Evolutionary conservation across 2,329 filamentous ascomycete species (phyloP), one percentile per base, ranked within the genome.

Genomic region (Epichloe hybrida): DNA sequence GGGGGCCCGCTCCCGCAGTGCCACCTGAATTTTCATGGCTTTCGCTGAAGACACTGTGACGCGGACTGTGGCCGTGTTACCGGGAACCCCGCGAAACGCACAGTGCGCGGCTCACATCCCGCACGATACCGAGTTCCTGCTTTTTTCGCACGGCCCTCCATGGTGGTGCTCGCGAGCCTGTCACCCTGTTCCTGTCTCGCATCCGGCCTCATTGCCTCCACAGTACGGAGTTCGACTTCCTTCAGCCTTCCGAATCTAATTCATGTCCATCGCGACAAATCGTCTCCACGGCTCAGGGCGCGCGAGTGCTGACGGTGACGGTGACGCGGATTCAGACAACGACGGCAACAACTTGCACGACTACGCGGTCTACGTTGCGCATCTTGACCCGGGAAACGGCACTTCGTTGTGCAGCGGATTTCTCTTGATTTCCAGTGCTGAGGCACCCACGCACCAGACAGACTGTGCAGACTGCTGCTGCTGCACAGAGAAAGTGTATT

Each of bases 211-310:
- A 50, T 40, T 17, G 46, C 46, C 50, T 49, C 50, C 46, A 49
- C 46, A 43, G 50, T 43, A 42, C 47, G 39, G 47, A 49, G 31
- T 43, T 12, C 8, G 39, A 42, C 12, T 48, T 49, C 35, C 37
- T 34, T 46, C 45, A 48, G 46, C 34, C 38, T 21, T 37, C 52
- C 49, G 51, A 52, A 53, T 56, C 53, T 49, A 52, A 41, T 46
- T 50, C 43, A 57, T 56, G 54, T 55, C 53, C 55, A 56, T 59
- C 54, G 57, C 56, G 54, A 58, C 54, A 52, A 53, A 54, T 53
- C 44, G 57, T 57, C 55, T 55, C 57, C 58, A 59, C 57, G 59
- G 56, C 55, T 49, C 51, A 55, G 54, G 54, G 56, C 57, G 55
- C 55, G 56, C 55, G 53, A 58, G 52, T 50, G 58, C 55, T 56